Evolutionary conservation across 192 early-diverging fungal genomes (phyloP), one percentile per base, ranked within the genome.

Genomic region (Backusella morwellensis): DNA sequence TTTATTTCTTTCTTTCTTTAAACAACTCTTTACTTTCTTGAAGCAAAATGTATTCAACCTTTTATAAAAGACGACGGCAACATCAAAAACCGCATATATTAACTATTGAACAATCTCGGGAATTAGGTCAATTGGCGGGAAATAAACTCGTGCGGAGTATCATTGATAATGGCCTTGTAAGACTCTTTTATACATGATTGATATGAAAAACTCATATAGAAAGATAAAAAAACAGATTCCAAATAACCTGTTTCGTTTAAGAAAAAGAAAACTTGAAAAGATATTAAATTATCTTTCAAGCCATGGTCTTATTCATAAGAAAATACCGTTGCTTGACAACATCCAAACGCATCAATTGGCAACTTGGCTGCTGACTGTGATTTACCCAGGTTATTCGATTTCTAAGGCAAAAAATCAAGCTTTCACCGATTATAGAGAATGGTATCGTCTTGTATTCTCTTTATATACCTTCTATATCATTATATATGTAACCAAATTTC

Each of bases 191-290:
- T 63, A 26, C 23, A 29, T 63, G 11, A 4, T 29, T 63, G 8
- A 26, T 26, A 3, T 29, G 26, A 29, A 26, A 29, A 63, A 12
- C 56, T 11, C 23, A 26, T 29, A 23, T 29, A 29, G 23, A 59
- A n/a, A n/a, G 6, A 59, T 26, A 59, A 23, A 70, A 66, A 23
- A 23, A 29, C 36, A 70, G 68, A 70, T 70, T 23, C 68, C 68
- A 38, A 70, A 41, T 35, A 70, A 70, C 35, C 40, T 70, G 38
- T 70, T 70, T 41, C 35, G 68, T 23, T 38, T 70, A n/a, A n/a
- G 68, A 70, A 70, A 70, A 70, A 70, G 38, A 23, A 70, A 70
- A 23, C 68, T 70, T 38, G 68, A 70, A 70, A 70, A 41, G 12
- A 70, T 70, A 41, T 70, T 40, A 23, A 70, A 26, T 0, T 70